Conservation (phyloP, 371 early-diverging fungal genomes). For the Mortierella sp. region DNA sequence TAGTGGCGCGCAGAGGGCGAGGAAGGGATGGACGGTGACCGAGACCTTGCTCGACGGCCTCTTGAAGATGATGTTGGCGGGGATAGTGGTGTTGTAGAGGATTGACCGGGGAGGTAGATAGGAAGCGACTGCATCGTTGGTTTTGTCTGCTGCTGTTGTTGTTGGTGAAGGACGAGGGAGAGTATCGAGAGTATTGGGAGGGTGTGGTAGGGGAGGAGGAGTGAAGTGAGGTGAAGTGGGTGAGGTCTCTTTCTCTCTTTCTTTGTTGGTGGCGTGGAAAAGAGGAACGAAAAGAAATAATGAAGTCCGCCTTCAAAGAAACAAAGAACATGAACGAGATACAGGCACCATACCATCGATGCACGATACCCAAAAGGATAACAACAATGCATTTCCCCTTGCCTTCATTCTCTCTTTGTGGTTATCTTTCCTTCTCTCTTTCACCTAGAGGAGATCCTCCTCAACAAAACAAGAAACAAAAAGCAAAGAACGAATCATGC, state of each 20-base stretch:
- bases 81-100: neutral
- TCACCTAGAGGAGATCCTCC: too few relatives aligned
- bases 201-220: neutral
- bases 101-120: constrained; percentile 4
- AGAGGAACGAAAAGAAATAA: neutral
- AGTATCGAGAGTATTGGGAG: neutral
- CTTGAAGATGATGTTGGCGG: neutral
- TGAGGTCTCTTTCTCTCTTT: too few relatives aligned
- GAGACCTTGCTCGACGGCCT: neutral
- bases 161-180: neutral
- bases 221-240: too few relatives aligned
- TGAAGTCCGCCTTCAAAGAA: neutral
- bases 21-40: constrained; percentile 12
- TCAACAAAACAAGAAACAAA: too few relatives aligned
- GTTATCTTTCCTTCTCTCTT: neutral
- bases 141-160: neutral
- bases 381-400: neutral
- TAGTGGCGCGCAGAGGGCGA: constrained; percentile 8
- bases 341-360: neutral
- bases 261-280: constrained; percentile 6
- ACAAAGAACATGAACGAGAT: neutral
- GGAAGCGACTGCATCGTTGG: constrained; percentile 1
- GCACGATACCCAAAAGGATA: neutral
- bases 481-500: too few relatives aligned
- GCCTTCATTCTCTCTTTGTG: neutral